Base-by-base conservation (phyloP, 805 yeast species). In the Zygoascus biomembranicola region DNA sequence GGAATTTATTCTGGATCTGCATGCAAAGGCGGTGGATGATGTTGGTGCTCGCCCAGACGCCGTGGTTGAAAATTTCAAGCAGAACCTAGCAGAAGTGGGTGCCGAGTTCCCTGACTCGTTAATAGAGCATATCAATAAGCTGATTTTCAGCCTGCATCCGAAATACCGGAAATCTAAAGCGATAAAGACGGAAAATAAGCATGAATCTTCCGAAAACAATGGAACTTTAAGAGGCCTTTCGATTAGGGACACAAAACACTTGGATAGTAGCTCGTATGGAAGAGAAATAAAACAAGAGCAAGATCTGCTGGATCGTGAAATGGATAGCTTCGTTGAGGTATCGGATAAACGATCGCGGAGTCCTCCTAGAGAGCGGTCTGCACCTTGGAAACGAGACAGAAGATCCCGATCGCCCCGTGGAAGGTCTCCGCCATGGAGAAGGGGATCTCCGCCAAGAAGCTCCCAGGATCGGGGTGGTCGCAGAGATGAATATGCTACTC, bases 1-100 rank as follows among this genome's bases (percentile, higher is more conserved):
- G 0, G 78, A 76, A 55, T 78, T 75, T 59, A 66, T 81, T 4
- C 54, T 73, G 13, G 71, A 72, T 53, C 59, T 80, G 8, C 70
- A 70, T 55, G 57, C 59, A 1, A 52, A 59, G 11, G 45, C 50
- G 13, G 41, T 32, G 18, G 48, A 49, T 16, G 41, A 53, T 16
- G n/a, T 48, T 5, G 43, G 52, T 35, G 48, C 43, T 13, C 42
- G 46, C 8, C 3, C 2, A 13, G 44, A 18, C 5, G 41, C 39
- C 11, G 41, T 32, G 11, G 54, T 65, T 1, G 59, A 60, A 5
- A 71, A 69, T 11, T 77, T 81, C 58, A 63, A 64, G 19, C 46
- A 59, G 14, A 68, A 67, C 5, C 62, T 80, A 20, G 61, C 63
- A 5, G 77, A 72, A 14, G 65, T 73, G 52, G 81, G 79, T 5